These are phyloP conservation scores for Penicillium ochrochloron DNA, from an alignment of 495 filamentous ascomycete species.

Conservation along the genomic window DNA sequence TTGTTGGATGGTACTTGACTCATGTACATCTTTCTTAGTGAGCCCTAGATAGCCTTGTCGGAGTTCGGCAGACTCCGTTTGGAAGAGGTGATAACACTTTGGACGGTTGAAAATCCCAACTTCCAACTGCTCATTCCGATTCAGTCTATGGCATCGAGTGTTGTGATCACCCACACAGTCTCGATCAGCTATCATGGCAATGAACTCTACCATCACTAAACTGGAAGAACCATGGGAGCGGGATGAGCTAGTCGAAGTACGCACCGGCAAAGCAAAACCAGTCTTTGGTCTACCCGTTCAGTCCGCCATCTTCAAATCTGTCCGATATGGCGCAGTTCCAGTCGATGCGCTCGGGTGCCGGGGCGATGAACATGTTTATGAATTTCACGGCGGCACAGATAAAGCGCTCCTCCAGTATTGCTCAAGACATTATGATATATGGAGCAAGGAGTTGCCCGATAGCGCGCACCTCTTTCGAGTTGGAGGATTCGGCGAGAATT, in stretches of 20 bases:
- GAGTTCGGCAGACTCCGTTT: too few species aligned
- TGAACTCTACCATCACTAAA: not conserved
- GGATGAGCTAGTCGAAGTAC: slow-evolving; percentile 11
- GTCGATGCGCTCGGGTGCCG: slow-evolving; percentile 9
- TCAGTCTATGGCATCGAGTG: not conserved
- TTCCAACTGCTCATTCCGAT: not conserved
- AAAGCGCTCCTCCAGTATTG: slow-evolving; percentile 21
- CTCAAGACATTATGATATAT: slow-evolving; percentile 11
- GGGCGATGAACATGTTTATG: slow-evolving; percentile 20
- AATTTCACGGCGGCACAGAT: slow-evolving; percentile 20
- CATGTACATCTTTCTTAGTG: too few species aligned
- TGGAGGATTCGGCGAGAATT: slow-evolving; percentile 18
- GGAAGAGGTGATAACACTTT: too few species aligned
- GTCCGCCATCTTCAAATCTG: slow-evolving; percentile 16
- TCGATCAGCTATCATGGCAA: not conserved
- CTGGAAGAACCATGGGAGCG: slow-evolving; percentile 9
- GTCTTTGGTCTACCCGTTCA: slow-evolving; percentile 13
- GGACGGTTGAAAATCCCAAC: not conserved
- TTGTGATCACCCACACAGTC: not conserved
- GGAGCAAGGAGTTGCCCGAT: slow-evolving; percentile 11
- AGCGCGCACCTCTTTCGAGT: slow-evolving; percentile 2
- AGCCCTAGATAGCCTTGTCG: too few species aligned
- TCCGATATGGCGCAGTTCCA: slow-evolving; percentile 7
- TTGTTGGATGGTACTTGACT: too few species aligned
- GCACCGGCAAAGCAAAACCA: slow-evolving; percentile 10